A percentile compares a stretch with the other conserved stretches of the same genome.
phyloP scores from a whole-genome alignment of 225 moss, liverwort and hornwort species.

The Straminergon stramineum region DNA sequence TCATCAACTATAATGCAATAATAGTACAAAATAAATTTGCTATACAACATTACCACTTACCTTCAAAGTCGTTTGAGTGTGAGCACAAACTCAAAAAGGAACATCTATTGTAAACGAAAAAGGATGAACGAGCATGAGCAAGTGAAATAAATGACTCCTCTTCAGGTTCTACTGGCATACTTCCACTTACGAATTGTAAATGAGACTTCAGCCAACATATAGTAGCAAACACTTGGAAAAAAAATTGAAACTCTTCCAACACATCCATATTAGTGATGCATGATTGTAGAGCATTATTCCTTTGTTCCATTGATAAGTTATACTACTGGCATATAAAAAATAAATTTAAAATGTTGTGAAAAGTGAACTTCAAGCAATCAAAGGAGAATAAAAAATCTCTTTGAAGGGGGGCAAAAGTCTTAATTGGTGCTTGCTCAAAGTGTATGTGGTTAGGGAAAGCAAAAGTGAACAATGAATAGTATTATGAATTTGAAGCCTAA shows the following conservation, averaged over 20 bases:
- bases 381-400: not conserved
- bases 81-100: not conserved
- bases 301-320: not conserved
- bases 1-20: not conserved
- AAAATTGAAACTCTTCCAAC: not conserved
- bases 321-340: not conserved
- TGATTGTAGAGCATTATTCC: not conserved
- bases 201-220: not conserved
- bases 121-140: not conserved
- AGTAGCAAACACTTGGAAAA: not conserved
- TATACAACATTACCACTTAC: not conserved
- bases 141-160: not conserved
- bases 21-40: not conserved
- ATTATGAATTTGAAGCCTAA: not conserved
- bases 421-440: not conserved
- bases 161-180: fast-evolving
- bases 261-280: not conserved
- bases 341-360: not conserved
- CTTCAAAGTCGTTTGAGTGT: not conserved
- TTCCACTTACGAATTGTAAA: not conserved
- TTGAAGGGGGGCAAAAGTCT: not conserved
- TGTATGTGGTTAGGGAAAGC: fast-evolving
- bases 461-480: not conserved
- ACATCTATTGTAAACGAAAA: not conserved
- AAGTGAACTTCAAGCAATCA: not conserved